A percentile compares a stretch with the other conserved stretches of the same genome.
Conservation (phyloP, 352 stramenopile genomes). For the Globisporangium nodosum region DNA sequence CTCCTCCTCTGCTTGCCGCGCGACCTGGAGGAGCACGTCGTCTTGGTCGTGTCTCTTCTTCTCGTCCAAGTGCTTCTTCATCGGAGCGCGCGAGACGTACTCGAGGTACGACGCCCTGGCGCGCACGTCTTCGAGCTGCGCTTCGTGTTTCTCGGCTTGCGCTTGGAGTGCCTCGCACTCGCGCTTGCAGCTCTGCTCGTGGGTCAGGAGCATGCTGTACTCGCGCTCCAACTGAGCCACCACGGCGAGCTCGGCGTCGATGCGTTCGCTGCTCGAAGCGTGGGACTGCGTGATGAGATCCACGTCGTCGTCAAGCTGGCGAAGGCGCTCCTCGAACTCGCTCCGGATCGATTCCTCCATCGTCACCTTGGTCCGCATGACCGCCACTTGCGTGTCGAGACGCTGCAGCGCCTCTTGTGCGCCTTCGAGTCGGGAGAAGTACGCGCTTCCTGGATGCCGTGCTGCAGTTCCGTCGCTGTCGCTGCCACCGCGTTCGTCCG, state of each 20-base stretch:
- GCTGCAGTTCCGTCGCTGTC: no score
- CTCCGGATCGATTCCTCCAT: conserved; percentile 44
- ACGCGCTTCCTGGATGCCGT: conserved; percentile 5
- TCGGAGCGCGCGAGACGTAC: conserved; percentile 43
- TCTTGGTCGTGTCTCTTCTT: conserved; percentile 55
- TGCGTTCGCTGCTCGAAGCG: conserved; percentile 21
- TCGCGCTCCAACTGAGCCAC: conserved; percentile 45
- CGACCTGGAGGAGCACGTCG: conserved; percentile 19
- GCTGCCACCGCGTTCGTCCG: no score
- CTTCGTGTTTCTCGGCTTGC: conserved; percentile 36
- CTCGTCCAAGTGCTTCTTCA: conserved; percentile 59
- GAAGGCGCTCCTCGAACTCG: conserved; percentile 27
- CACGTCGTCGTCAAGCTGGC: conserved; percentile 35
- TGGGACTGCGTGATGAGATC: conserved; percentile 23
- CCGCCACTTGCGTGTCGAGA: conserved; percentile 8
- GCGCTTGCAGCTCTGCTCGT: conserved; percentile 35
- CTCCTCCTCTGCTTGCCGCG: conserved; percentile 28
- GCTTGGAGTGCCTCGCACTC: conserved; percentile 37
- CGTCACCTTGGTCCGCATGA: conserved; percentile 23
- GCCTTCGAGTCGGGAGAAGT: conserved; percentile 20
- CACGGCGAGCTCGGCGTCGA: conserved; percentile 31
- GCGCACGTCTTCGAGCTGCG: conserved; percentile 34
- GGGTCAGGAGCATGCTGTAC: conserved; percentile 30
- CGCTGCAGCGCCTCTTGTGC: conserved; percentile 13
- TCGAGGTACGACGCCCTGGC: conserved; percentile 50